Evolutionary conservation across 768 basidiomycete species (phyloP), one percentile per base, ranked within the genome.

Genomic region (Dictyophora rubrovolvata): DNA sequence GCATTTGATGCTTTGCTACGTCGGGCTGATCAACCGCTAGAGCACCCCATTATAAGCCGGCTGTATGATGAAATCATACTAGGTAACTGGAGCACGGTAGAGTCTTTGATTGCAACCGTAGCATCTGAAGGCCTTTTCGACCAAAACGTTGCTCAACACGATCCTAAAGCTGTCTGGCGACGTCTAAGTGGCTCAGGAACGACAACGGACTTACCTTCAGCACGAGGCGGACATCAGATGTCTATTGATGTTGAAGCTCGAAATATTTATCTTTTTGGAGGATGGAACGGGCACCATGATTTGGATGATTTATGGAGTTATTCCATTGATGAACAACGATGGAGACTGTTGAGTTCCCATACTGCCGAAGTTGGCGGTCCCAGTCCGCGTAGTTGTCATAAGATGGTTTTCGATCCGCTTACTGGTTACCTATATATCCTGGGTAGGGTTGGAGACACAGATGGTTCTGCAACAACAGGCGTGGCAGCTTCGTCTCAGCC

Each of bases 261-360:
- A 6, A 69, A 78, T 48, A 81, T 91, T 28, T 90, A 90, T 66
- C 75, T 91, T 20, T 81, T 89, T 56, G 89, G 89, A 1, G 89
- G 89, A 0, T 91, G 85, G 82, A 80, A 89, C 61, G 87, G 89
- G 1, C 70, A 80, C 56, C 82, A 79, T 60, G 83, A 81, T 53
- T 71, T 91, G 33, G 85, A 87, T 65, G 89, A 92, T 68, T 85
- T 90, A 62, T 91, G 89, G 89, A 74, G 77, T 47, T 90, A 87
- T 65, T 75, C 76, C 61, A 77, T 87, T 65, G 72, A 71, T 34
- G 72, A 77, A 9, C 79, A 83, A 54, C 72, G 74, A 54, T 92
- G 89, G 89, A 72, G 70, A 7, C 64, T 83, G 18, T 71, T 89
- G 48, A 82, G 82, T 60, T 73, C 74, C 20, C 75, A 72, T 47